These are phyloP conservation scores for Protomyces inouyei DNA, from an alignment of 1,139 yeast species.

Conservation along the genomic window DNA sequence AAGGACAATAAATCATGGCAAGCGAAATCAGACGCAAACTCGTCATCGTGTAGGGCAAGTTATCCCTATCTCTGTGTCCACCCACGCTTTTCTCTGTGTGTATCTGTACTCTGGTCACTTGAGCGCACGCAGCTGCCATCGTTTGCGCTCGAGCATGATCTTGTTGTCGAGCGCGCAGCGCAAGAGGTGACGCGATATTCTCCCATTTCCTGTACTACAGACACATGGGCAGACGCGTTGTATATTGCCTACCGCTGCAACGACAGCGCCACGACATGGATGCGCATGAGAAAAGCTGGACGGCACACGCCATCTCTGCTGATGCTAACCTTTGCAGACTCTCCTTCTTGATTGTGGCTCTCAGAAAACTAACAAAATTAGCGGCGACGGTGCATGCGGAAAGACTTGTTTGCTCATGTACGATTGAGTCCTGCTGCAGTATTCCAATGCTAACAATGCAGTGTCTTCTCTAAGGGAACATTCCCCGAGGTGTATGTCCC, in stretches of 20 bases:
- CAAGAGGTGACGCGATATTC: too few species aligned
- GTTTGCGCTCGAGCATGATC: too few species aligned
- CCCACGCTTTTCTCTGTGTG: background rate
- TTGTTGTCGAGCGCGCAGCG: too few species aligned
- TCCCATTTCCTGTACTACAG: too few species aligned
- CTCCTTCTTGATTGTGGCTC: background rate
- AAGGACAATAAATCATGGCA: slow-evolving; percentile 13
- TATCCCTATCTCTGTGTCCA: background rate
- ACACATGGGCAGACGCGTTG: too few species aligned
- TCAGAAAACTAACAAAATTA: background rate
- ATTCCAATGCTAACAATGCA: slow-evolving; percentile 72
- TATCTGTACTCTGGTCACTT: background rate
- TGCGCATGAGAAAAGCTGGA: background rate
- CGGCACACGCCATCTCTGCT: background rate
- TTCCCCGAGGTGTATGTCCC: slow-evolving; percentile 31
- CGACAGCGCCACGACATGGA: too few species aligned
- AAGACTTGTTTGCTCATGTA: slow-evolving; percentile 69
- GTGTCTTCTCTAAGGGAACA: slow-evolving; percentile 59
- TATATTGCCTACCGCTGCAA: too few species aligned
- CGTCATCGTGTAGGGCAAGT: slow-evolving; percentile 70
- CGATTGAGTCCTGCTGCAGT: slow-evolving; percentile 46
- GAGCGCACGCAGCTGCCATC: too few species aligned
- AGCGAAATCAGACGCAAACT: slow-evolving; percentile 45
- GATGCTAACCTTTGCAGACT: background rate
- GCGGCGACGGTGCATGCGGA: slow-evolving; percentile 65